phyloP scores from a whole-genome alignment of 2,329 filamentous ascomycete species.

The Fusarium tjaetaba region DNA sequence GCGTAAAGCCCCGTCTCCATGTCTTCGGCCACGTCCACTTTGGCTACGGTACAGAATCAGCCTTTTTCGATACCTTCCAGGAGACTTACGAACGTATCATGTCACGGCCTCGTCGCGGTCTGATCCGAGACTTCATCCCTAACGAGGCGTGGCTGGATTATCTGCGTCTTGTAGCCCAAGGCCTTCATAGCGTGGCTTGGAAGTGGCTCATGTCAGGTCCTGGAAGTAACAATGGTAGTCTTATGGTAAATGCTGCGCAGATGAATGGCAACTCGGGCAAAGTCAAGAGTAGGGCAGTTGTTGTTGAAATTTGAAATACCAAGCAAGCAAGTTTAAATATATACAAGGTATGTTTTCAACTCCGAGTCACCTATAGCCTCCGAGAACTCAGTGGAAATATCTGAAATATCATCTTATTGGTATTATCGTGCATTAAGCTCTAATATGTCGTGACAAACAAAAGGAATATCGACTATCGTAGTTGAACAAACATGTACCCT shows the following conservation, averaged over 20 bases:
- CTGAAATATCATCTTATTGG: not conserved
- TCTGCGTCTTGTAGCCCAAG: constrained; percentile 56
- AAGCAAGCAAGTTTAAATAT: not conserved
- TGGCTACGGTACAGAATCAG: constrained; percentile 73
- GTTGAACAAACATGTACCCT: constrained; percentile 16
- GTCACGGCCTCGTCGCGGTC: constrained; percentile 54
- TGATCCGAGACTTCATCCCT: constrained; percentile 58
- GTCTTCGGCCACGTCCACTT: constrained; percentile 89
- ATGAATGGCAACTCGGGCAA: constrained; percentile 64
- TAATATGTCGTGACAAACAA: constrained; percentile 22
- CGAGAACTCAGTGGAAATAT: not conserved
- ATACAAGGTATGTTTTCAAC: not conserved
- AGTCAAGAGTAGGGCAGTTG: constrained; percentile 53
- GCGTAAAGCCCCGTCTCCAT: constrained; percentile 78
- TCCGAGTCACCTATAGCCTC: not conserved
- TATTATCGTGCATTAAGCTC: constrained; percentile 17
- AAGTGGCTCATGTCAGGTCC: constrained; percentile 67
- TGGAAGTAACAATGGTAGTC: constrained; percentile 58
- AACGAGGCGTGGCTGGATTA: constrained; percentile 59
- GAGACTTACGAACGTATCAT: constrained; percentile 74
- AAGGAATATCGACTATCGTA: constrained; percentile 3
- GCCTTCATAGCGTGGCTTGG: constrained; percentile 60
- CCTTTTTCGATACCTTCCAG: constrained; percentile 81
- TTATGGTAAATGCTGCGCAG: constrained; percentile 68
- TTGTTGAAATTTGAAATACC: constrained; percentile 47